A percentile compares a stretch with the other conserved stretches of the same genome.
phyloP scores from a whole-genome alignment of 257 asterid species.

The Salvia rosmarinus region DNA sequence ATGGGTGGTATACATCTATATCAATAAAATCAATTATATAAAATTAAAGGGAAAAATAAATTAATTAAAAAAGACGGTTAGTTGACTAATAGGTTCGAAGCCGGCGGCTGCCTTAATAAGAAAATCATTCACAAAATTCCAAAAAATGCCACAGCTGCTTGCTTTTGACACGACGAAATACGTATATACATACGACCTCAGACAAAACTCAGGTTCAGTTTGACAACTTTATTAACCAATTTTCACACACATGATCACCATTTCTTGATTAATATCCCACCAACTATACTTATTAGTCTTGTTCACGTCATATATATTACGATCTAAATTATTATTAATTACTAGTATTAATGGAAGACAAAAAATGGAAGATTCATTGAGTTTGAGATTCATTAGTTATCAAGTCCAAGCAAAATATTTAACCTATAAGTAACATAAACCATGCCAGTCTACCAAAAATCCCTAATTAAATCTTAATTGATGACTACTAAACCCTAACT shows the following conservation, averaged over 20 bases:
- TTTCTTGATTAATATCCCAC: not conserved
- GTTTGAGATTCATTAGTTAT: no score
- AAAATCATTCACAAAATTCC: not conserved
- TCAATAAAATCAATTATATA: not conserved
- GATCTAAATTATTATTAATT: no score
- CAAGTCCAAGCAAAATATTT: no score
- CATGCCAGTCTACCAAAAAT: no score
- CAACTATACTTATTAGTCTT: not conserved
- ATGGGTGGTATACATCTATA: not conserved
- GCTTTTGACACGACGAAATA: conserved; percentile 10
- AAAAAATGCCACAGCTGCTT: not conserved
- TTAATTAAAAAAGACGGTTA: not conserved
- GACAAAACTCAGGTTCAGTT: not conserved
- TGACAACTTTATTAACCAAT: not conserved
- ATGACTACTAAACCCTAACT: no score
- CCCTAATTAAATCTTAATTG: no score
- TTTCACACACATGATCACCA: not conserved
- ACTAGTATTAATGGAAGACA: no score
- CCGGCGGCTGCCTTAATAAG: not conserved
- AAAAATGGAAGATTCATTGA: no score
- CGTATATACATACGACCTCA: not conserved
- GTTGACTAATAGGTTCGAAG: not conserved
- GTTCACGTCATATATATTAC: not conserved
- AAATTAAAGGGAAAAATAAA: not conserved
- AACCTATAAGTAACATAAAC: no score